These are phyloP conservation scores for Botryotinia convoluta DNA, from an alignment of 2,329 filamentous ascomycete genomes.

Conservation along the genomic window DNA sequence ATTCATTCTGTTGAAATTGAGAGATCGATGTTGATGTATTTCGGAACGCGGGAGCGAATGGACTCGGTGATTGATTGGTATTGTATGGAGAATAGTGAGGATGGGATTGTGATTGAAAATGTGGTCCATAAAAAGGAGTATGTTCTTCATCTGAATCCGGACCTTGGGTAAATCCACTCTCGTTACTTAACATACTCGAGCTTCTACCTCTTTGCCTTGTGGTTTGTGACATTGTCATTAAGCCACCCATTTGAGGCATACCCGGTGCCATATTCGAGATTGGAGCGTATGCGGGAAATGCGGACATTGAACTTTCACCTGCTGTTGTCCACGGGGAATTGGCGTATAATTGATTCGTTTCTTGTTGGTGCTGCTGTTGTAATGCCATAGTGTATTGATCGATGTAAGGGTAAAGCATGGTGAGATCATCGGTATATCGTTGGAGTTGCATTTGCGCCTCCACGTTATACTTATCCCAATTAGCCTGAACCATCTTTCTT, in stretches of 20 bases:
- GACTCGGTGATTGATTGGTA: conserved; percentile 14
- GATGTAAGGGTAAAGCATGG: not conserved
- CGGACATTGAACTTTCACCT: conserved; percentile 12
- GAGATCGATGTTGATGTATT: not conserved
- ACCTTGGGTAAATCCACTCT: conserved; percentile 65
- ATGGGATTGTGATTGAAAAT: conserved; percentile 10
- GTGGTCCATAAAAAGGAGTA: conserved; percentile 5
- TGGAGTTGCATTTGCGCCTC: conserved; percentile 19
- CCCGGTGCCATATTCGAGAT: not conserved
- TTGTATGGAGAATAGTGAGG: conserved; percentile 7
- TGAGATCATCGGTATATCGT: conserved; percentile 5
- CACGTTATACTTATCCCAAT: conserved; percentile 28
- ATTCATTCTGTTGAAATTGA: conserved; percentile 1
- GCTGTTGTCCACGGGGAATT: conserved; percentile 4
- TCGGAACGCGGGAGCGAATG: conserved; percentile 7
- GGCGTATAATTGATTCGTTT: conserved; percentile 1
- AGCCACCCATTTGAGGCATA: not conserved
- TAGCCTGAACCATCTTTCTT: conserved; percentile 30
- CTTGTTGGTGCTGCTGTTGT: conserved; percentile 3
- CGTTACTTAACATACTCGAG: conserved; percentile 64
- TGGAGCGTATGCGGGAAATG: conserved; percentile 13
- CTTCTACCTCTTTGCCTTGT: conserved; percentile 42
- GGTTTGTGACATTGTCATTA: conserved; percentile 9
- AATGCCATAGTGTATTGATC: not conserved
- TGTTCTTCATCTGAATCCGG: conserved; percentile 42